Conservation (phyloP, 768 basidiomycete genomes). For the Tephrocybe sp. region DNA sequence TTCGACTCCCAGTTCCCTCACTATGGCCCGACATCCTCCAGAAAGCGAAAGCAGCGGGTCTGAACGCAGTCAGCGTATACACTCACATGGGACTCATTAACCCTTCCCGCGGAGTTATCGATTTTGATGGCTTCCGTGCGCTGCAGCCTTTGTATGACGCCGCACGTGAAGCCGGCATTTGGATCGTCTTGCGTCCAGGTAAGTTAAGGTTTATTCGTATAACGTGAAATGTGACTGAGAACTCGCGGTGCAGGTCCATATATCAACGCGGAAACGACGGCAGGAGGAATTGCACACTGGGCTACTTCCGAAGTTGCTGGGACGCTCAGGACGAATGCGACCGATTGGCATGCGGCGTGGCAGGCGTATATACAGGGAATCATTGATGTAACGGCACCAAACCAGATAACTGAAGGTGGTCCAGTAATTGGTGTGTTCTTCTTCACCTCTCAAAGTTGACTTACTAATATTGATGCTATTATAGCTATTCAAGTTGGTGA, state of each 20-base stretch:
- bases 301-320: slow-evolving; percentile 67
- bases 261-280: slow-evolving; percentile 82
- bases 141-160: slow-evolving; percentile 73
- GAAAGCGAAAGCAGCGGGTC: slow-evolving; percentile 77
- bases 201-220: slow-evolving; percentile 12
- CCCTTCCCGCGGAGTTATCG: slow-evolving; percentile 70
- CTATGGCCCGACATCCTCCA: slow-evolving; percentile 84
- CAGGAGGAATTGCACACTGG: slow-evolving; percentile 74
- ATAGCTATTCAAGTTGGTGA: slow-evolving; percentile 58
- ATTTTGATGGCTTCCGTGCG: slow-evolving; percentile 70
- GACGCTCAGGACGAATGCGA: slow-evolving; percentile 69
- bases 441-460: neutral
- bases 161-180: slow-evolving; percentile 71
- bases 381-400: slow-evolving; percentile 54
- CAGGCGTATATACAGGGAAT: slow-evolving; percentile 68
- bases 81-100: slow-evolving; percentile 80
- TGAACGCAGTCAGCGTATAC: slow-evolving; percentile 79
- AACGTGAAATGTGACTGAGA: neutral
- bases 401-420: slow-evolving; percentile 72
- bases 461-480: neutral
- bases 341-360: slow-evolving; percentile 73
- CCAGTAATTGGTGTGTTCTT: slow-evolving; percentile 63
- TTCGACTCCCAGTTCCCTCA: slow-evolving; percentile 75
- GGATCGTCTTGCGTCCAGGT: slow-evolving; percentile 81
- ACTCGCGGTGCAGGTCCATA: slow-evolving; percentile 33